Base-by-base conservation (phyloP, 345 rosid species). In the Eucalyptus curtisii region DNA sequence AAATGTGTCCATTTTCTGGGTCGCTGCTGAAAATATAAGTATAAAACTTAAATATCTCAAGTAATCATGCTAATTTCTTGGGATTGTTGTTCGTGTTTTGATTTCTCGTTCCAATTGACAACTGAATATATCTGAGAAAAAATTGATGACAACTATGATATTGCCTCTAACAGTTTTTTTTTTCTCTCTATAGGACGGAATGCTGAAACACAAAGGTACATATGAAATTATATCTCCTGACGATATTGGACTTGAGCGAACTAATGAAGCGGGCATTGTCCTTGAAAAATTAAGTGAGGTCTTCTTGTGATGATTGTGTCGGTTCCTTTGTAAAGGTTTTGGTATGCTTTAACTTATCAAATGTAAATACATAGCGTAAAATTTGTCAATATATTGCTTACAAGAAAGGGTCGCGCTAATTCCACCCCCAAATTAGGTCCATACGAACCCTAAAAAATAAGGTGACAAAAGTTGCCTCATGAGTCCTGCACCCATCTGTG, bases 191-290 rank as follows among this genome's bases (percentile, higher is more conserved):
- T 91, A 97, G 99, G 98, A 97, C 90, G 99, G 99, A 93, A 96
- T 97, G 99, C 93, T 96, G 47, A 96, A 96, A 91, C 97, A 97
- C 92, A 95, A 96, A 92, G 92, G 96, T 52, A 97, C 99, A 10
- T 97, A 97, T 95, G 99, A 97, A 92, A 96, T 97, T 86, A 95
- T 96, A 25, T 93, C 94, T 76, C 98, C 98, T 2, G 97, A 94
- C 85, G 99, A 96, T 91, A 95, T 97, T 71, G 99, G 99, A 76
- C 98, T 96, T 87, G 98, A 97, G 89, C 92, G 98, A 89, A 89
- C 97, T 85, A 94, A 96, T 86, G 96, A 95, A 86, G 97, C 97
- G 88, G 98, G 99, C 79, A 96, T 97, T 91, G 99, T 97, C 88
- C 97, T 96, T 85, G 99, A 98, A 89, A 97, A 96, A 91, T 96